Conservation (phyloP, 176 grass and related monocot species). For the Puya raimondii region DNA sequence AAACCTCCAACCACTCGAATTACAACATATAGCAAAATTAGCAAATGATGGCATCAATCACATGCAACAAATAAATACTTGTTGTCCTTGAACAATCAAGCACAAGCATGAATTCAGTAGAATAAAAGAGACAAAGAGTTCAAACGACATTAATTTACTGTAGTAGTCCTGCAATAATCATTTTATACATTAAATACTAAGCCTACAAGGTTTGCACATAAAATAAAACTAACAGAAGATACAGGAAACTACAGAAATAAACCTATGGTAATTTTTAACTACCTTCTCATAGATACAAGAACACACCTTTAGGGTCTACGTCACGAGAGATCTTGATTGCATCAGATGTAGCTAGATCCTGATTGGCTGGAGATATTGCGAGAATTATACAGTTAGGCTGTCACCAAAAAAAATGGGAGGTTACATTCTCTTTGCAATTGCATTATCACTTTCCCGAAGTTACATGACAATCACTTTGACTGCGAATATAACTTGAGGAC, state of each 20-base stretch:
- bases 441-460: neutral
- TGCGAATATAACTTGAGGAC: too few relatives aligned
- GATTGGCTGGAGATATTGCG: neutral
- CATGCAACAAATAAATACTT: too few relatives aligned
- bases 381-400: neutral
- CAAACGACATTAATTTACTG: too few relatives aligned
- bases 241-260: neutral
- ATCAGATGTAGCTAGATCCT: conserved; percentile 1
- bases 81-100: too few relatives aligned
- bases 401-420: neutral
- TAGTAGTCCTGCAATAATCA: too few relatives aligned
- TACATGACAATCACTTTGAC: neutral
- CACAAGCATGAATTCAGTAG: too few relatives aligned
- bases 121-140: too few relatives aligned
- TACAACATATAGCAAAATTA: too few relatives aligned
- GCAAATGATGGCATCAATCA: too few relatives aligned
- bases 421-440: neutral
- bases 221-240: neutral
- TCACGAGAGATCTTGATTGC: neutral
- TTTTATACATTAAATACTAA: too few relatives aligned
- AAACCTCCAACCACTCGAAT: too few relatives aligned
- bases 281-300: neutral
- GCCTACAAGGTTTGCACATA: too few relatives aligned
- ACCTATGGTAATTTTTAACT: neutral
- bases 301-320: neutral